Evolutionary conservation across 148 eudicot species (phyloP), one percentile per base, ranked within the genome.

Genomic region (Spergularia marina): DNA sequence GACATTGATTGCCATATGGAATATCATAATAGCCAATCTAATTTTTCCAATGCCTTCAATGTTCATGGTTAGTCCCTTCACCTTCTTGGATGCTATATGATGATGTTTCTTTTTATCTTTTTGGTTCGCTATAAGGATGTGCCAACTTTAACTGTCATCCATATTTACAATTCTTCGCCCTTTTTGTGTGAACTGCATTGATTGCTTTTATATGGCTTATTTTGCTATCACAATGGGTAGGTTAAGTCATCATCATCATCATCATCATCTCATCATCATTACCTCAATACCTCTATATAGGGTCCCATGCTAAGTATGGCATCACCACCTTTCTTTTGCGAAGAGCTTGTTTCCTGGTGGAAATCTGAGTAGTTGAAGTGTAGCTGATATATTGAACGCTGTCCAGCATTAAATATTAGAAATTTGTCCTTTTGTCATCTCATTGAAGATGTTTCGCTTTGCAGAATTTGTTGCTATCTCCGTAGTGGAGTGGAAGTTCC

Each of bases 31-130:
- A 79, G 77, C 20, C 78, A 83, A 69, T 78, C 72, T 84, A 85
- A 71, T 41, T 72, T 69, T 77, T 83, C 77, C 55, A 85, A 83
- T 66, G 80, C 76, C n/a, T 86, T 85, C 74, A 79, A 81, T 76
- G 66, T 83, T 34, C 81, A 64, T 66, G 88, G 93, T 91, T 83
- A 77, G 91, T 85, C 60, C 66, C 16, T 41, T 63, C 41, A 15
- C 18, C 17, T 49, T 72, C 65, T 15, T 58, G 12, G 10, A 8
- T 73, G 21, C 18, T 44, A 6, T 40, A 17, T 44, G 21, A 69
- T 49, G 14, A 13, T 16, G 36, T 30, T 30, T 30, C 36, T 30
- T 30, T 30, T 30, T 30, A 30, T 30, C 36, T 30, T 30, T 30
- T 30, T 30, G 36, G 36, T 30, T 30, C 36, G 36, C 36, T 30